phyloP scores from a whole-genome alignment of 2,329 filamentous ascomycete species.

The Clarireedia paspali region DNA sequence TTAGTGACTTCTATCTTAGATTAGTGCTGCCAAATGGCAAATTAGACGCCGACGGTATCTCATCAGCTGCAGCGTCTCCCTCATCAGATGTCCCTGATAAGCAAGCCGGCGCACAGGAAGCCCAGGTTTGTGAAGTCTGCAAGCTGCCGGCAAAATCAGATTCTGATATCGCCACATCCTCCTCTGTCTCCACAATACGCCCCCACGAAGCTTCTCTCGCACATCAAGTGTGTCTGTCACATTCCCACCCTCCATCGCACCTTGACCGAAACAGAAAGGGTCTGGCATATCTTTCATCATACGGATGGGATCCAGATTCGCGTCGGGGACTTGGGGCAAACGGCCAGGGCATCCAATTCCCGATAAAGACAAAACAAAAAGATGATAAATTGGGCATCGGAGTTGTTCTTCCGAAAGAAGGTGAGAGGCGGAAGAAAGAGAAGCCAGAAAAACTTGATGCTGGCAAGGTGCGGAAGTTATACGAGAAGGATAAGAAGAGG shows the following conservation, averaged over 20 bases:
- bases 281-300: constrained; percentile 53
- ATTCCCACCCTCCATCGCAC: constrained; percentile 65
- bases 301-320: constrained; percentile 70
- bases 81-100: not conserved
- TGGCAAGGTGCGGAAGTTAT: constrained; percentile 58
- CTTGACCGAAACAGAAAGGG: constrained; percentile 66
- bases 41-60: not conserved
- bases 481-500: constrained; percentile 53
- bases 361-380: constrained; percentile 64
- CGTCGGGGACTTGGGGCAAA: constrained; percentile 62
- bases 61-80: not conserved
- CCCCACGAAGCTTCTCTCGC: constrained; percentile 55
- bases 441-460: constrained; percentile 52
- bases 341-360: constrained; percentile 64
- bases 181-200: constrained; percentile 7
- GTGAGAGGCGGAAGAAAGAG: constrained; percentile 32
- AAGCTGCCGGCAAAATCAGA: constrained; percentile 38
- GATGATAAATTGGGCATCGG: constrained; percentile 70
- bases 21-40: constrained; percentile 44
- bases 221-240: constrained; percentile 62
- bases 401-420: constrained; percentile 34
- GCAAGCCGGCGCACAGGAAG: not conserved
- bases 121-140: constrained; percentile 47
- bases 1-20: constrained; percentile 53
- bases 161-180: not conserved